A percentile compares a stretch with the other conserved stretches of the same genome.
Evolutionary conservation across 2,329 filamentous ascomycete genomes (phyloP).

Genomic region (Aspergillus bombycis): DNA sequence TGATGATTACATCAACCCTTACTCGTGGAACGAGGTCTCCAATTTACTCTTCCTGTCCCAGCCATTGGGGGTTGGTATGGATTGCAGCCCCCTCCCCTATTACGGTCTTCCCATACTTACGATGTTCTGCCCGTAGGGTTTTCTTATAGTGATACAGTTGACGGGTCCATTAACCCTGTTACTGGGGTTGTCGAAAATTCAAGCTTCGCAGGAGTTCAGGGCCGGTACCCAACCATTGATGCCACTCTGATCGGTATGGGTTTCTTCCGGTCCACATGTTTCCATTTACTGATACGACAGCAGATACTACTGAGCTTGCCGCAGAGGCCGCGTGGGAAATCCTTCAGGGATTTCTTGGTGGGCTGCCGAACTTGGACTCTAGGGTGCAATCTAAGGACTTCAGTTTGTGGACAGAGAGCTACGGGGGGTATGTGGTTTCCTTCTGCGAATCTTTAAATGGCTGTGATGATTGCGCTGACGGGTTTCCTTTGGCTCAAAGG

Average conservation of each 20-base stretch:
- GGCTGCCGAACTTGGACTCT: slow-evolving; percentile 52
- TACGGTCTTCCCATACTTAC: not conserved
- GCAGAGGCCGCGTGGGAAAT: slow-evolving; percentile 60
- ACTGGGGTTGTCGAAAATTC: slow-evolving; percentile 52
- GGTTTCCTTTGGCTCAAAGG: slow-evolving; percentile 31
- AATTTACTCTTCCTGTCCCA: slow-evolving; percentile 67
- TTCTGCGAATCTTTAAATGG: not conserved
- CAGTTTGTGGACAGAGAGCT: slow-evolving; percentile 63
- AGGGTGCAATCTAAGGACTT: slow-evolving; percentile 57
- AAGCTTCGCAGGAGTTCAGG: slow-evolving; percentile 45
- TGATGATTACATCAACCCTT: slow-evolving; percentile 56
- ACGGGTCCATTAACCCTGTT: slow-evolving; percentile 46
- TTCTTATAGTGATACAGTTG: slow-evolving; percentile 37
- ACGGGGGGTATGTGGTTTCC: slow-evolving; percentile 44
- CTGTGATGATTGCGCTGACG: not conserved
- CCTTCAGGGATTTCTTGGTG: slow-evolving; percentile 58
- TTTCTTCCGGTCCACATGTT: not conserved
- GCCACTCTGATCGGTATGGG: slow-evolving; percentile 46
- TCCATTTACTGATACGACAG: not conserved
- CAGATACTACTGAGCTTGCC: slow-evolving; percentile 60
- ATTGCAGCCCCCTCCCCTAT: not conserved
- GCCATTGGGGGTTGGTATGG: slow-evolving; percentile 58
- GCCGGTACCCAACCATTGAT: slow-evolving; percentile 55
- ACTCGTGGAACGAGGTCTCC: slow-evolving; percentile 62
- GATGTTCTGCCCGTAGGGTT: slow-evolving; percentile 29